Evolutionary conservation across 768 basidiomycete species (phyloP), one percentile per base, ranked within the genome.

Genomic region (Pisolithus tinctorius): DNA sequence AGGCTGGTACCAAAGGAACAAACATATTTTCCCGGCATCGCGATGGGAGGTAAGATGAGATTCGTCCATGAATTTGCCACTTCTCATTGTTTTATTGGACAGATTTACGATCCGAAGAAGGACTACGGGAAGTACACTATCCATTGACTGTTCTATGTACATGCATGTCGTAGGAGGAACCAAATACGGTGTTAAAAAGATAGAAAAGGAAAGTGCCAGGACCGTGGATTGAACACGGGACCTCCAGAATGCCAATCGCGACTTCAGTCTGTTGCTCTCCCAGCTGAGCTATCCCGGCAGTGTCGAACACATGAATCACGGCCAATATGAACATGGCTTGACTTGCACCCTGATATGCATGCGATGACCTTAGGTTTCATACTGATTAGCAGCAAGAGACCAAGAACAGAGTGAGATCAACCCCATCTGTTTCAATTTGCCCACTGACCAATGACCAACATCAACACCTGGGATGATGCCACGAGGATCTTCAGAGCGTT

Each of bases 11-110:
- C 88, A 93, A 60, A 76, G 93, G 48, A 95, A 93, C 63, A 99
- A 98, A 57, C 96, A 97, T 63, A 96, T 98, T 36, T 98, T 98
- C 65, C 95, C 95, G 14, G 93, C 93, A 1, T 93, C 90, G 4
- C 74, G 94, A 60, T 97, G 94, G 94, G 94, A 97, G 84, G 88
- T 85, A 57, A 58, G 84, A 69, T n/a, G 20, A n/a, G n/a, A 5
- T 11, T 2, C 16, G n/a, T 48, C 17, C 26, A n/a, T 37, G 30
- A 7, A 42, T 13, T 41, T 23, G 38, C 14, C 9, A 34, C 9
- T 25, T 23, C 45, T 60, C 29, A 58, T 44, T 17, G 23, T 31
- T 44, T 37, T 10, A 29, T 30, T 9, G 31, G 30, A 36, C 47
- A 90, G 88, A 81, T 96, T 6, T 97, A 93, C 56, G 93, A 96